These are phyloP conservation scores for Aspergillus fijiensis DNA, from an alignment of 2,329 filamentous ascomycete species.

Conservation along the genomic window DNA sequence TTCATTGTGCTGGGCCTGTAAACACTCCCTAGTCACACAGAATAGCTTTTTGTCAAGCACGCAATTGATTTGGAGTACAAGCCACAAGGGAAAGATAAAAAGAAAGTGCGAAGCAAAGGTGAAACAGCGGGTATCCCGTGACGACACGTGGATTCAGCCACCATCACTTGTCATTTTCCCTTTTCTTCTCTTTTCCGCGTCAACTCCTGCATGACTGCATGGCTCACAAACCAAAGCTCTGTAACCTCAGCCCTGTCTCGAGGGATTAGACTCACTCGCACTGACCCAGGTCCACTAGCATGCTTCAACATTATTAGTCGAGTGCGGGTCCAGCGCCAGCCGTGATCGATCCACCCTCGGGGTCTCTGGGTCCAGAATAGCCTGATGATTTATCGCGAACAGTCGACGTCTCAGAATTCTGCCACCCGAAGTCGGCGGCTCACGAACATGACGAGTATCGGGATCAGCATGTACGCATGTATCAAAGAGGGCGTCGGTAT, in stretches of 20 bases:
- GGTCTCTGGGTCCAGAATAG: not conserved
- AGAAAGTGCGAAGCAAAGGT: not conserved
- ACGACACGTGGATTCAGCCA: not conserved
- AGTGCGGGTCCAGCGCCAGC: not conserved
- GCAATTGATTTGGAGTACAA: not conserved
- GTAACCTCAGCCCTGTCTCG: conserved; percentile 4
- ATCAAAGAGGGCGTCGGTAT: not conserved
- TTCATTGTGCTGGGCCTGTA: not conserved
- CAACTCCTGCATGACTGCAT: not conserved
- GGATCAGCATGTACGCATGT: not conserved
- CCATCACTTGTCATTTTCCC: not conserved
- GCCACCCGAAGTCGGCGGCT: not conserved
- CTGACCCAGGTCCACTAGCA: not conserved
- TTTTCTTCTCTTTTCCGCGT: not conserved
- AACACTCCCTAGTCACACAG: no score
- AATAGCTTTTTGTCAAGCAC: not conserved
- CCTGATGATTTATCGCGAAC: conserved; percentile 7
- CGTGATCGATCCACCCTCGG: not conserved
- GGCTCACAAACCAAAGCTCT: not conserved
- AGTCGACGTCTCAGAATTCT: conserved; percentile 3
- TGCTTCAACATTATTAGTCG: not conserved
- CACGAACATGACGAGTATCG: conserved; percentile 1
- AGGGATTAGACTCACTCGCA: not conserved
- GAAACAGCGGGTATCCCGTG: not conserved
- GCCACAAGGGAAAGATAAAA: not conserved